Conservation (phyloP, 768 basidiomycete genomes). For the Suillus alpinus region DNA sequence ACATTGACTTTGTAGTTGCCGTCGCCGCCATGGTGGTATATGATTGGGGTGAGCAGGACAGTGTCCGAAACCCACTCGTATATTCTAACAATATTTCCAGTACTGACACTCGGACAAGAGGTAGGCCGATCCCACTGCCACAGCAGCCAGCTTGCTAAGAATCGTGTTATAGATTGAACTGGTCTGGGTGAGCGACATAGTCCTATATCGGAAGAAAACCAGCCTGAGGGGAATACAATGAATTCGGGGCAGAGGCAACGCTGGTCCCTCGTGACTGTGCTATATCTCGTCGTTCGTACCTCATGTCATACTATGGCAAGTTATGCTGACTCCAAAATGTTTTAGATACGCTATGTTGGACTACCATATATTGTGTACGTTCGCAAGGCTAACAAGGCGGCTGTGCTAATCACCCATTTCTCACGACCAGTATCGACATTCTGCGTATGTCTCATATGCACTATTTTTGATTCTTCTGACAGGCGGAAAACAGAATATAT, state of each 20-base stretch:
- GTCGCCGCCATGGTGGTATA: background rate
- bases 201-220: background rate
- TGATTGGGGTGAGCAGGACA: background rate
- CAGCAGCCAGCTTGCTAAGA: background rate
- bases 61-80: fast-evolving
- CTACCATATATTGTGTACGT: background rate
- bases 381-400: too few species aligned
- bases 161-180: background rate
- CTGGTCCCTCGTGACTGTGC: background rate
- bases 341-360: background rate
- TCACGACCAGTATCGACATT: background rate
- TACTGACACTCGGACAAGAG: background rate
- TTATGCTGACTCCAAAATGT: background rate
- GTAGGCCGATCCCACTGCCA: background rate
- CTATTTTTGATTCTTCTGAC: background rate
- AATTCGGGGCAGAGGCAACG: background rate
- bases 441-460: background rate
- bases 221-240: background rate
- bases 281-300: background rate
- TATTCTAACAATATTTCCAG: background rate
- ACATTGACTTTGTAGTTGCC: background rate
- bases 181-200: background rate
- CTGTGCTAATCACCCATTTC: background rate
- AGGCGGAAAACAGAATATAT: background rate
- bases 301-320: background rate